Evolutionary conservation across 257 asterid species (phyloP).

Genomic region (Dorcoceras hygrometricum): DNA sequence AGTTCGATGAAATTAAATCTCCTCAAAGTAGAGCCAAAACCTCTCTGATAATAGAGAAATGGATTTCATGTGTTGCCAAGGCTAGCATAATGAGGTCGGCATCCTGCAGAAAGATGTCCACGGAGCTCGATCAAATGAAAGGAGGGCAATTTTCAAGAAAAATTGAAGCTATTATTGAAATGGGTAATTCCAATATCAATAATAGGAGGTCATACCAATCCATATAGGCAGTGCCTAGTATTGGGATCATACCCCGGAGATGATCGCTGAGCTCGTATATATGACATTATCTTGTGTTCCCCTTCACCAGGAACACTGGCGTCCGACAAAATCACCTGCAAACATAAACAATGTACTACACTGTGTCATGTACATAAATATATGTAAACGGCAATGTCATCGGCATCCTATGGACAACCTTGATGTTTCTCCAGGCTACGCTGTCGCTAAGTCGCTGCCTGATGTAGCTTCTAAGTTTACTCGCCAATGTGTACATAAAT

Average conservation of each 20-base stretch:
- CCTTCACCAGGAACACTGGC: constrained; percentile 78
- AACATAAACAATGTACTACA: background rate
- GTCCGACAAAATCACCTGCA: constrained; percentile 67
- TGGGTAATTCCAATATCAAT: background rate
- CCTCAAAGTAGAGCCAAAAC: constrained; percentile 25
- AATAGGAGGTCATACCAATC: constrained; percentile 40
- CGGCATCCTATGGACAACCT: constrained; percentile 30
- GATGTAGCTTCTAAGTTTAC: constrained; percentile 38
- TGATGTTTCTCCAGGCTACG: constrained; percentile 49
- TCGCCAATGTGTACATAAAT: constrained; percentile 46
- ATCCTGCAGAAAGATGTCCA: constrained; percentile 39
- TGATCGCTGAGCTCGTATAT: constrained; percentile 50
- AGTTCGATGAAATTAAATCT: background rate
- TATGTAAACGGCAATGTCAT: background rate
- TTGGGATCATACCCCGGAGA: constrained; percentile 52
- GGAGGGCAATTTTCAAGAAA: background rate
- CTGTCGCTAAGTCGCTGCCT: constrained; percentile 28
- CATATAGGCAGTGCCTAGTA: constrained; percentile 61
- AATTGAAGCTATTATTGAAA: background rate
- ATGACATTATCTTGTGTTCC: constrained; percentile 67
- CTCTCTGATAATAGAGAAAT: constrained; percentile 67
- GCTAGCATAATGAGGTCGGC: constrained; percentile 71
- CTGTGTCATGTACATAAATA: background rate
- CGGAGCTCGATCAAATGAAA: background rate
- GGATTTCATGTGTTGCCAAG: constrained; percentile 58